Evolutionary conservation across 768 basidiomycete genomes (phyloP), one percentile per base, ranked within the genome.

Genomic region (Cystobasidium onofrii): DNA sequence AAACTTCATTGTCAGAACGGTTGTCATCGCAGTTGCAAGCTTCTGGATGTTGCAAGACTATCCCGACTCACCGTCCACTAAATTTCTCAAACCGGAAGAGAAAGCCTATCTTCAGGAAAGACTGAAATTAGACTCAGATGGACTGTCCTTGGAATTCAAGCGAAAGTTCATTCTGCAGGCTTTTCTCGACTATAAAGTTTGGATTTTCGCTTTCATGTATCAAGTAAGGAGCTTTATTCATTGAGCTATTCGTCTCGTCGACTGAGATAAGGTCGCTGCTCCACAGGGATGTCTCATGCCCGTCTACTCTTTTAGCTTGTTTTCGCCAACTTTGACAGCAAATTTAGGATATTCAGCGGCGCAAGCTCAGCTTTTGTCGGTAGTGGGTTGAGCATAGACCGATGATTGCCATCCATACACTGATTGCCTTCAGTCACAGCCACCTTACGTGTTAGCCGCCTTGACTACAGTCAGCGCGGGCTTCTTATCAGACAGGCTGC

Each of bases 41-140:
- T 90, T 87, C 82, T 91, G 85, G 85, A 86, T 91, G 78, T 86
- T 91, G 73, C 87, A 90, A 77, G 90, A 91, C 79, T 91, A 91
- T 81, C 90, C 90, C 1, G 89, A 91, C 44, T 89, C 90, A 1
- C 89, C 91, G 77, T 88, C 86, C 0, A 89, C 90, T 27, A 88
- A 85, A 76, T 91, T 91, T 82, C 83, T 91, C 83, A 90, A 66
- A 84, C 86, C 27, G 83, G 88, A 23, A 82, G 91, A 41, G 88
- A 90, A 78, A 78, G 81, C 15, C 88, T 90, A 78, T 84, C 86
- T 75, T 4, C 27, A 54, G 18, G 43, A 87, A 89, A 78, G 88
- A 87, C 80, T 89, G 87, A n/a, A 89, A 90, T 76, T 88, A 87
- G 87, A 90, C 89, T 81, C 89, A 88, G 1, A 90, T 86, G 84